A percentile compares a stretch with the other conserved stretches of the same genome.
phyloP scores from a whole-genome alignment of 768 basidiomycete species.

The Tylopilus subfusipes region DNA sequence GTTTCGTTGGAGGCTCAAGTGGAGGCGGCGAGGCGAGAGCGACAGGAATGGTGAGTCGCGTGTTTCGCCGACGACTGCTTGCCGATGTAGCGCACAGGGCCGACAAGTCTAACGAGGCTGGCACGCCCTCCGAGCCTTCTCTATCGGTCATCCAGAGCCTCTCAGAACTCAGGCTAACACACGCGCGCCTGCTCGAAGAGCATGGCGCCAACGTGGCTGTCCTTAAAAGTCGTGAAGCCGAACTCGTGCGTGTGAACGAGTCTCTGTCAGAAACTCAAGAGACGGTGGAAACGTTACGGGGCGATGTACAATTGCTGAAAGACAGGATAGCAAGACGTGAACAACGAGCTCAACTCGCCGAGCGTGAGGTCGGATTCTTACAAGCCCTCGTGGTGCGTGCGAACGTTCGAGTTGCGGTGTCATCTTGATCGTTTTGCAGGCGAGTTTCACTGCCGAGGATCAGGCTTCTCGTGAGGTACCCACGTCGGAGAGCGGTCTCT shows the following conservation, averaged over 20 bases:
- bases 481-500: constrained; percentile 30
- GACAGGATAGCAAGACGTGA: constrained; percentile 38
- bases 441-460: constrained; percentile 63
- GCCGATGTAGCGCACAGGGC: constrained; percentile 32
- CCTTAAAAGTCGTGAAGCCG: constrained; percentile 51
- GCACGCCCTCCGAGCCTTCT: constrained; percentile 44
- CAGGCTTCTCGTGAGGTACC: constrained; percentile 32
- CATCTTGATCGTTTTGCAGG: constrained; percentile 33
- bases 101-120: constrained; percentile 31
- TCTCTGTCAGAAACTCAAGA: constrained; percentile 37
- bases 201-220: constrained; percentile 56
- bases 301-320: constrained; percentile 37
- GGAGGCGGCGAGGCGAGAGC: constrained; percentile 54
- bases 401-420: background rate
- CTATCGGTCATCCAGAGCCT: constrained; percentile 57
- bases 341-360: constrained; percentile 40
- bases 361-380: constrained; percentile 65
- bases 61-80: background rate
- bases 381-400: constrained; percentile 55
- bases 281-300: constrained; percentile 33
- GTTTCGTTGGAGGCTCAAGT: constrained; percentile 62
- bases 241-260: constrained; percentile 41
- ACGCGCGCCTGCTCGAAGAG: constrained; percentile 65
- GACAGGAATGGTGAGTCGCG: constrained; percentile 52
- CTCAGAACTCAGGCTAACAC: constrained; percentile 54